Evolutionary conservation across 1,284 basidiomycete species (phyloP).

Genomic region (Violaceomyces palustris): DNA sequence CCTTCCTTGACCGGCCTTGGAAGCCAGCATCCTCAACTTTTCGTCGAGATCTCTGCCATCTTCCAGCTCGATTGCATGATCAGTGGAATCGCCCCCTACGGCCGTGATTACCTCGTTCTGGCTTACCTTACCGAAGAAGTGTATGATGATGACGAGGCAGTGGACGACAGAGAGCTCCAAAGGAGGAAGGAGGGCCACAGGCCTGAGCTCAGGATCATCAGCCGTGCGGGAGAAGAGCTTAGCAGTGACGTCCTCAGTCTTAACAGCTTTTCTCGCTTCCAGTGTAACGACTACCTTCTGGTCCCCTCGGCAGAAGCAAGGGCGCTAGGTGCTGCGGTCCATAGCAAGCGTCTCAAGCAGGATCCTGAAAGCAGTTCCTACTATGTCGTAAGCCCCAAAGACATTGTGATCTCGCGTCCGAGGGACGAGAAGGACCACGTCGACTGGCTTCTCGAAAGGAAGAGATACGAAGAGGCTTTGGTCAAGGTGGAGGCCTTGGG

Average conservation of each 20-base stretch:
- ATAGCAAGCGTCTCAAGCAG: conserved; percentile 14
- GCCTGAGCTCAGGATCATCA: conserved; percentile 88
- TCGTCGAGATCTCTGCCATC: conserved; percentile 80
- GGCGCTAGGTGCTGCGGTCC: conserved; percentile 19
- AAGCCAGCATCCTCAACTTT: conserved; percentile 17
- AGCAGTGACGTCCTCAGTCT: conserved; percentile 79
- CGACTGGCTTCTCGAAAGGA: conserved; percentile 81
- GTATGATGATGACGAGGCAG: conserved; percentile 20
- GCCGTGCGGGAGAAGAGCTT: conserved; percentile 79
- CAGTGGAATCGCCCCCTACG: conserved; percentile 78
- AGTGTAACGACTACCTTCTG: conserved; percentile 86
- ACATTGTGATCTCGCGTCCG: conserved; percentile 76
- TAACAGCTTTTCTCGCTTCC: conserved; percentile 72
- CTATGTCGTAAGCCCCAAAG: conserved; percentile 77
- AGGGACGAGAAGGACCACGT: conserved; percentile 87
- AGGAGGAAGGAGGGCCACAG: conserved; percentile 75
- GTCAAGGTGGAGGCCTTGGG: conserved; percentile 70
- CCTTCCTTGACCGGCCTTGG: conserved; percentile 1
- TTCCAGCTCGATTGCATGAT: conserved; percentile 96
- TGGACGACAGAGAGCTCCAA: conserved; percentile 50
- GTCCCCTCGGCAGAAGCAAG: conserved; percentile 51
- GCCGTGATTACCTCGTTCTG: conserved; percentile 66
- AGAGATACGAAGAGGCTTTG: conserved; percentile 82
- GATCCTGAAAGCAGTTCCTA: conserved; percentile 55
- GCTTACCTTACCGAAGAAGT: conserved; percentile 60